Evolutionary conservation across 257 asterid genomes (phyloP), one percentile per base, ranked within the genome.

Genomic region (Jacaranda mimosifolia): DNA sequence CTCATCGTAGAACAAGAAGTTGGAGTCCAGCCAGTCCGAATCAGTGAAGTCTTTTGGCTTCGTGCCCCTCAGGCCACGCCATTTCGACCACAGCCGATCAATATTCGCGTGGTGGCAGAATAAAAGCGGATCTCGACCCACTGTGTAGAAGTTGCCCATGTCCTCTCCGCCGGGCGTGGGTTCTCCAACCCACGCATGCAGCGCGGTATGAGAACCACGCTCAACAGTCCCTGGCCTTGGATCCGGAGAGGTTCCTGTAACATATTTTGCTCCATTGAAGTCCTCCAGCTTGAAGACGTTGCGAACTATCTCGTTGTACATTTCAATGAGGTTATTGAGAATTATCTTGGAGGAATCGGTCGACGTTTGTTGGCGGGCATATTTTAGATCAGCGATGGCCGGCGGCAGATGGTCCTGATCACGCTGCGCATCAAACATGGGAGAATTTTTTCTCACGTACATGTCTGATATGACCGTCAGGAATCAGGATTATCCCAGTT

Each of bases 71-170:
- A 49, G 26, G 68, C 49, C 46, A 1, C 80, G 80, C 90, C 90
- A 86, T 3, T 78, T 18, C 0, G 79, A 52, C 90, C 90, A 86
- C 3, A 86, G 39, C 0, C 90, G 80, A 18, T 86, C 90, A 0
- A 86, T 48, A 17, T 86, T 86, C 7, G 87, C 49, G 66, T 87
- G 91, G 68, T 84, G 91, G 63, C 66, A 14, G 66, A 17, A 87
- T 80, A 87, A 87, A 7, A 87, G 8, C 1, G 86, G 58, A 6
- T 87, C 91, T 0, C 84, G 60, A 0, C 78, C 89, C 0, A 77
- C 11, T 0, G 89, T 49, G 79, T 76, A 83, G 63, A 87, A 84
- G 67, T 87, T 84, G 0, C 91, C 91, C 91, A 87, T 84, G 78
- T 87, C 84, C 5, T 76, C 83, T 0, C 15, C 59, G n/a, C 14